These are phyloP conservation scores for Cyberlindnera xylosilytica DNA, from an alignment of 805 yeast species.

Conservation along the genomic window DNA sequence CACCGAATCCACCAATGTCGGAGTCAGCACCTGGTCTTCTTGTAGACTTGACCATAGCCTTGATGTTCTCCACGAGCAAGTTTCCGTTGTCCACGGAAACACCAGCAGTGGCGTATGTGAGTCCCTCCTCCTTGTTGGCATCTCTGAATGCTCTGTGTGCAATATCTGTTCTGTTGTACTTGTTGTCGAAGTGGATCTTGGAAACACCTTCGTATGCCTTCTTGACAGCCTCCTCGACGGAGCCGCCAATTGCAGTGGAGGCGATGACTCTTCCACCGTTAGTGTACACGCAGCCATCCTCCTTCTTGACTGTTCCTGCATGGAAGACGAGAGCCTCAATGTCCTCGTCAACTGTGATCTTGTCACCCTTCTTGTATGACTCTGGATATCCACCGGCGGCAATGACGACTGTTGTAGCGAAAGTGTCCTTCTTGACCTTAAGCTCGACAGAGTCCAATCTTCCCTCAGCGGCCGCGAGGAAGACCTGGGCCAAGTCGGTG, in stretches of 20 bases:
- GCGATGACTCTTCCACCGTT: constrained; percentile 98
- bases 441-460: constrained; percentile 80
- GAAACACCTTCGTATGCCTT: constrained; percentile 85
- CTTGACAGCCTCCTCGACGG: constrained; percentile 77
- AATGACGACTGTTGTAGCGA: constrained; percentile 89
- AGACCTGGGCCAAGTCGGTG: constrained; percentile 90
- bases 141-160: constrained; percentile 93
- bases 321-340: constrained; percentile 79
- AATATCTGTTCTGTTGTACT: constrained; percentile 87
- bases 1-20: constrained; percentile 98
- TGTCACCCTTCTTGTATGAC: constrained; percentile 79
- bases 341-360: constrained; percentile 54
- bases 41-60: constrained; percentile 86
- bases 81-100: constrained; percentile 98
- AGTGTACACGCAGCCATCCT: constrained; percentile 65
- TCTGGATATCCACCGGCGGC: constrained; percentile 98
- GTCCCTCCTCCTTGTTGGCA: constrained; percentile 33
- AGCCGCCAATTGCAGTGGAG: constrained; percentile 76
- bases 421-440: constrained; percentile 51
- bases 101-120: constrained; percentile 95
- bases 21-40: constrained; percentile 96
- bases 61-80: constrained; percentile 82
- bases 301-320: constrained; percentile 75
- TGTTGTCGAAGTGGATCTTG: constrained; percentile 65
- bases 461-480: constrained; percentile 92